These are phyloP conservation scores for Aspergillus cristatus DNA, from an alignment of 495 filamentous ascomycete genomes.

Conservation along the genomic window DNA sequence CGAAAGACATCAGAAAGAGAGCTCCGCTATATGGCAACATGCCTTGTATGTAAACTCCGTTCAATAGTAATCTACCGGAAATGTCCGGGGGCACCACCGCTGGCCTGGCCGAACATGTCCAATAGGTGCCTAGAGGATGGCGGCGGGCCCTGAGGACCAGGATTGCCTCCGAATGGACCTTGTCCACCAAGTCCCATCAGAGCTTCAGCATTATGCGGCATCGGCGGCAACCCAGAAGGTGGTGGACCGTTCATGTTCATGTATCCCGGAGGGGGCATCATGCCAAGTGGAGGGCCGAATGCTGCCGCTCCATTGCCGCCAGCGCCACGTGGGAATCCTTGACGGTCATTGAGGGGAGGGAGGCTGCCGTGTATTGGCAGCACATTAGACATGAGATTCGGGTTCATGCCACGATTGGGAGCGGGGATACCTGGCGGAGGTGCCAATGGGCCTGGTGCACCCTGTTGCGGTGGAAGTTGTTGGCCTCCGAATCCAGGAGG, in stretches of 20 bases:
- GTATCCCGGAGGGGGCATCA: conserved; percentile 45
- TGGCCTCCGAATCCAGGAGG: conserved; percentile 33
- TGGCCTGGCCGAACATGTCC: conserved; percentile 39
- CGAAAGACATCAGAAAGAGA: not conserved
- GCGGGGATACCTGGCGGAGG: conserved; percentile 40
- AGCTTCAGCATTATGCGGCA: conserved; percentile 35
- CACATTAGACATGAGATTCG: conserved; percentile 35
- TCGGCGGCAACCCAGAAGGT: conserved; percentile 37
- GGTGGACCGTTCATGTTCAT: conserved; percentile 39
- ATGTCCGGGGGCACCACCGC: conserved; percentile 29
- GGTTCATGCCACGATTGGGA: conserved; percentile 30
- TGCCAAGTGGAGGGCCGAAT: conserved; percentile 33
- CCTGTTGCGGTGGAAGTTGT: conserved; percentile 28
- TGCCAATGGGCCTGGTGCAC: conserved; percentile 30
- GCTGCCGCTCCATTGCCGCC: conserved; percentile 9
- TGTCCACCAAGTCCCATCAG: conserved; percentile 31
- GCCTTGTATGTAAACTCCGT: not conserved
- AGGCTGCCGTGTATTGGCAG: conserved; percentile 33
- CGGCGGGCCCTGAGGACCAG: conserved; percentile 25
- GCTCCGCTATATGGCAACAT: not conserved
- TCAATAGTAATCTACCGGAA: conserved; percentile 20
- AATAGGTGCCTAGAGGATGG: conserved; percentile 36
- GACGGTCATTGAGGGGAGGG: conserved; percentile 29
- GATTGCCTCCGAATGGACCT: conserved; percentile 30
- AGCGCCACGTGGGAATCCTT: conserved; percentile 29